These are phyloP conservation scores for Calonectria hawksworthii DNA, from an alignment of 2,329 filamentous ascomycete species.

Conservation along the genomic window DNA sequence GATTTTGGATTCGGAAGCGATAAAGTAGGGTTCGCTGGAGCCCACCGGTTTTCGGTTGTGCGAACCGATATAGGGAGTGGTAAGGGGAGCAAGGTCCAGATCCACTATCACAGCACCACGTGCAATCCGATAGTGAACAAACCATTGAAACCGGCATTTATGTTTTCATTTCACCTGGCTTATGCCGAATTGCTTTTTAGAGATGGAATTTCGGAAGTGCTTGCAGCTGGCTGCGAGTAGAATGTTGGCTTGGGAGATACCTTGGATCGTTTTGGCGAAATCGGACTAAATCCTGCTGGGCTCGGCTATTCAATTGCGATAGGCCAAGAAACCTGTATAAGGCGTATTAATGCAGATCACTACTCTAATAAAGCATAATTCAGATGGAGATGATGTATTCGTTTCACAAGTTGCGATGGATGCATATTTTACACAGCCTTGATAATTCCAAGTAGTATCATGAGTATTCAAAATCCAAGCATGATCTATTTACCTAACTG, in stretches of 20 bases:
- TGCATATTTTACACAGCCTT: not conserved
- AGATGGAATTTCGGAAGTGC: conserved; percentile 42
- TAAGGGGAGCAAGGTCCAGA: conserved; percentile 20
- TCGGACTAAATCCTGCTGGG: not conserved
- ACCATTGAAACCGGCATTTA: conserved; percentile 16
- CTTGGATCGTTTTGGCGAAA: no score
- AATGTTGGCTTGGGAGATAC: not conserved
- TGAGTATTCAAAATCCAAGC: accelerated
- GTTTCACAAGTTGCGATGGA: not conserved
- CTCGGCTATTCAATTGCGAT: no score
- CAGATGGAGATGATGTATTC: not conserved
- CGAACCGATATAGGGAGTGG: conserved; percentile 8
- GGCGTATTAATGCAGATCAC: not conserved
- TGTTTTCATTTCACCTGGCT: conserved; percentile 41
- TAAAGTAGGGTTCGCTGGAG: conserved; percentile 42
- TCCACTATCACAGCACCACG: conserved; percentile 40
- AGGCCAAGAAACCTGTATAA: no score
- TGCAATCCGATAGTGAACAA: conserved; percentile 46
- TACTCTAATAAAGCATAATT: not conserved
- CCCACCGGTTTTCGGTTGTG: conserved; percentile 47
- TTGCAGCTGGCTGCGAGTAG: conserved; percentile 1
- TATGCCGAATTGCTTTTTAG: conserved; percentile 46
- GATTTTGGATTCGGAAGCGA: conserved; percentile 50
- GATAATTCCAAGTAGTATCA: not conserved
- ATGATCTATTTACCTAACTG: not conserved